Conservation (phyloP, 768 basidiomycete genomes). For the Leccinum boreale region DNA sequence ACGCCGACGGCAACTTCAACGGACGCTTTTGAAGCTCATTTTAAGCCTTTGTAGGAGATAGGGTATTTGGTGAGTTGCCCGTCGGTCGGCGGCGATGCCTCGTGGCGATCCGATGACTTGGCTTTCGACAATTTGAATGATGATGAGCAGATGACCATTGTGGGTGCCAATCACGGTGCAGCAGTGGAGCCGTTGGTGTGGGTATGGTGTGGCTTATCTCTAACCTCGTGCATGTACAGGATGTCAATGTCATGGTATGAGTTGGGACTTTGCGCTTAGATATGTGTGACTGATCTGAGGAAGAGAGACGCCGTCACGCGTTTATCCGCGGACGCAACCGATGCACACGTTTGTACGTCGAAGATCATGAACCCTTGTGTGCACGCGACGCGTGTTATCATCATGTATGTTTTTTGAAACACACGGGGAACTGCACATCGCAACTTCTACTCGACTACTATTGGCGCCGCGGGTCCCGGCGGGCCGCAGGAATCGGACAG, state of each 20-base stretch:
- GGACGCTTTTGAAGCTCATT: constrained; percentile 4
- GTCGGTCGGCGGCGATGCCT: not conserved
- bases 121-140: not conserved
- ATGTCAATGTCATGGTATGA: not conserved
- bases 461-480: not conserved
- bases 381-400: too few species aligned
- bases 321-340: not conserved
- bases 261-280: not conserved
- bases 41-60: not conserved
- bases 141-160: not conserved
- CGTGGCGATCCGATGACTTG: not conserved
- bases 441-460: not conserved
- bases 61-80: not conserved
- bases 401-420: not conserved
- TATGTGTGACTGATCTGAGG: not conserved
- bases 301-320: not conserved
- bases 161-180: not conserved
- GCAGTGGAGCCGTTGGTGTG: not conserved
- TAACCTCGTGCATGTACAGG: not conserved
- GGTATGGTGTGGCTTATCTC: not conserved
- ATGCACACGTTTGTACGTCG: too few species aligned
- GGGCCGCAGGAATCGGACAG: not conserved
- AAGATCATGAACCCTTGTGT: too few species aligned
- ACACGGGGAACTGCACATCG: not conserved
- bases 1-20: not conserved